Conservation (phyloP, 2,329 filamentous ascomycete genomes). For the Cercospora sojina region DNA sequence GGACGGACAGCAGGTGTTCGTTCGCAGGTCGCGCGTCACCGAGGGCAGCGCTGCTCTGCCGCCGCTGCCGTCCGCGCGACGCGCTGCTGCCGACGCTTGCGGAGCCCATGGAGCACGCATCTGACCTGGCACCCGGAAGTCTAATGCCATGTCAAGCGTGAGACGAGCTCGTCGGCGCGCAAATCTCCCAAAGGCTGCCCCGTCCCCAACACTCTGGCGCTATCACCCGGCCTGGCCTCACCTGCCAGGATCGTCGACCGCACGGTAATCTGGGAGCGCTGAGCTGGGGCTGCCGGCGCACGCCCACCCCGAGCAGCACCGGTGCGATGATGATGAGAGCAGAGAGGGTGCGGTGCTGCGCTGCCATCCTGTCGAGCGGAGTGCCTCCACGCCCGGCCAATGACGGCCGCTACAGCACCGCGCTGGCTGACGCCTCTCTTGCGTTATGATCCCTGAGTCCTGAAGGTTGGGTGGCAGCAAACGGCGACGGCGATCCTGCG, state of each 20-base stretch:
- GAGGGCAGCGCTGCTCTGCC: slow-evolving; percentile 4
- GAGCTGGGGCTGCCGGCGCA: slow-evolving; percentile 3
- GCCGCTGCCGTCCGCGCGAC: slow-evolving; percentile 14
- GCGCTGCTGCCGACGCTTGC: neutral
- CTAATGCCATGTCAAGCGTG: slow-evolving; percentile 5
- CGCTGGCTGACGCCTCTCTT: slow-evolving; percentile 27
- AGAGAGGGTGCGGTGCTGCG: slow-evolving; percentile 3
- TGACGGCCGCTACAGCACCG: slow-evolving; percentile 15
- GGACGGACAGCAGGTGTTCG: neutral
- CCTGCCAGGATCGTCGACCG: slow-evolving; percentile 7
- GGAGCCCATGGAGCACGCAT: neutral
- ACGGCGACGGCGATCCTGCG: slow-evolving; percentile 24
- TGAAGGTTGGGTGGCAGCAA: slow-evolving; percentile 29
- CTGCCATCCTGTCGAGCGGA: neutral
- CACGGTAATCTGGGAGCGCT: slow-evolving; percentile 6
- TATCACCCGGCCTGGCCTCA: slow-evolving; percentile 4
- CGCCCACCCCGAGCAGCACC: neutral
- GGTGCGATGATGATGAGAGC: neutral
- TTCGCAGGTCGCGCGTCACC: neutral
- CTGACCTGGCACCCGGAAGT: neutral
- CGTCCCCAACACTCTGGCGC: slow-evolving; percentile 6
- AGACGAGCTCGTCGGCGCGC: slow-evolving; percentile 5
- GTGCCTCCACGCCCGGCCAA: slow-evolving; percentile 13
- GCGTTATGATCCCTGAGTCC: slow-evolving; percentile 30
- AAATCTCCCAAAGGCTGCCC: neutral